These are phyloP conservation scores for Pneumocystis murina DNA, from an alignment of 1,139 yeast genomes.

Conservation along the genomic window DNA sequence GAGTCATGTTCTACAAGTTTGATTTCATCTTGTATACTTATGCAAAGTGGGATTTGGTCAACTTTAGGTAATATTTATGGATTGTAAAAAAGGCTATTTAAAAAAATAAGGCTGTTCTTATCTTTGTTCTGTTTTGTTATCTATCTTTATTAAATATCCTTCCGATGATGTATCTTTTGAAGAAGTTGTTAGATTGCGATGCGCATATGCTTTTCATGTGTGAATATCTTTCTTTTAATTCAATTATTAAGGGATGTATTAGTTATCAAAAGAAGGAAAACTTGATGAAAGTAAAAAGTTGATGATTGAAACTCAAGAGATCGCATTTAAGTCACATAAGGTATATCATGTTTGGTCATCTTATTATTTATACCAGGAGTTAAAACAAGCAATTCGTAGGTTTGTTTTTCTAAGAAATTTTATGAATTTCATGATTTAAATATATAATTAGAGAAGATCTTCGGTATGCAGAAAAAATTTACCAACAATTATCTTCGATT, in stretches of 20 bases:
- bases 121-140: neutral
- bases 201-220: slow-evolving; percentile 8
- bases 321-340: slow-evolving; percentile 1
- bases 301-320: neutral
- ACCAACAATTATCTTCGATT: neutral
- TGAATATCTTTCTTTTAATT: neutral
- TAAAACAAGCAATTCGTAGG: slow-evolving; percentile 9
- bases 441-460: neutral
- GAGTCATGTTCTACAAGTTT: neutral
- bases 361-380: slow-evolving; percentile 5
- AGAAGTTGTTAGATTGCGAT: slow-evolving; percentile 3
- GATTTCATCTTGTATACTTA: neutral
- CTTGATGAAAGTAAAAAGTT: slow-evolving; percentile 3
- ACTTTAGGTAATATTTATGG: neutral
- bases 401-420: neutral
- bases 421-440: neutral
- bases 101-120: neutral
- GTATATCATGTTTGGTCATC: slow-evolving; percentile 7
- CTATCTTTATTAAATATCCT: neutral
- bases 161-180: neutral
- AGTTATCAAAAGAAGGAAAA: slow-evolving; percentile 2
- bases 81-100: neutral
- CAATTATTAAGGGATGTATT: neutral
- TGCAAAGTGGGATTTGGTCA: neutral
- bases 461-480: neutral